phyloP scores from a whole-genome alignment of 768 basidiomycete genomes.

The Lactarius trivialis region DNA sequence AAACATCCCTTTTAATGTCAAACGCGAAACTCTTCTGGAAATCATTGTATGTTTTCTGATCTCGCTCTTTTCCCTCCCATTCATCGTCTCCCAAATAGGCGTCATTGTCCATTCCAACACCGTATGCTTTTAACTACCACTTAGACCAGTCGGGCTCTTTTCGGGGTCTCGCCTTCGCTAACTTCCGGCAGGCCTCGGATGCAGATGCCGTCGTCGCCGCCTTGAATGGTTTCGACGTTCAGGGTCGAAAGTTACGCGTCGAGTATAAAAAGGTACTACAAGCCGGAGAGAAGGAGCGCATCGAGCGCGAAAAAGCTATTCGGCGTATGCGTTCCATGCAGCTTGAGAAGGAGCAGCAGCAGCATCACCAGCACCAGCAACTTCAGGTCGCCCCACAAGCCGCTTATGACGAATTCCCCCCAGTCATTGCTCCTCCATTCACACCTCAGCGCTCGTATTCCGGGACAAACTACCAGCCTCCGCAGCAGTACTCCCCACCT shows the following conservation, averaged over 20 bases:
- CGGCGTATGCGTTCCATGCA: slow-evolving; percentile 98
- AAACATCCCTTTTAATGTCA: slow-evolving; percentile 99
- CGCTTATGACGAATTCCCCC: slow-evolving; percentile 68
- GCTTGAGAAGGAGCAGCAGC: slow-evolving; percentile 72
- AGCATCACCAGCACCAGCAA: slow-evolving; percentile 46
- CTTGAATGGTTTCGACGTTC: slow-evolving; percentile 92
- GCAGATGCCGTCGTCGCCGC: slow-evolving; percentile 95
- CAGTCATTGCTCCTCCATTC: slow-evolving; percentile 48
- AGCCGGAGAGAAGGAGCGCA: slow-evolving; percentile 97
- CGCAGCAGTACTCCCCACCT: slow-evolving; percentile 64
- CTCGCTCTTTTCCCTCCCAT: background rate
- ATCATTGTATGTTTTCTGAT: slow-evolving; percentile 70
- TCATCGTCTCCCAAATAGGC: slow-evolving; percentile 41
- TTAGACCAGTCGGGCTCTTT: slow-evolving; percentile 94
- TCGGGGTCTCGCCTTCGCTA: slow-evolving; percentile 96
- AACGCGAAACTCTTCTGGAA: slow-evolving; percentile 91
- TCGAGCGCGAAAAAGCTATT: slow-evolving; percentile 97
- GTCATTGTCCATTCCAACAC: slow-evolving; percentile 89
- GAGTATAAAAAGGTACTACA: slow-evolving; percentile 99
- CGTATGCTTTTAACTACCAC: slow-evolving; percentile 99
- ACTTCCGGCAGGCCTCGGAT: slow-evolving; percentile 86
- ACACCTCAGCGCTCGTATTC: slow-evolving; percentile 71
- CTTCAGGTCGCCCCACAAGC: slow-evolving; percentile 11
- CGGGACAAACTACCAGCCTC: slow-evolving; percentile 50
- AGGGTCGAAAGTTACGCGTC: slow-evolving; percentile 94